A percentile compares a stretch with the other conserved stretches of the same genome.
Evolutionary conservation across 768 basidiomycete species (phyloP).

Genomic region (Termitomyces titanicus): DNA sequence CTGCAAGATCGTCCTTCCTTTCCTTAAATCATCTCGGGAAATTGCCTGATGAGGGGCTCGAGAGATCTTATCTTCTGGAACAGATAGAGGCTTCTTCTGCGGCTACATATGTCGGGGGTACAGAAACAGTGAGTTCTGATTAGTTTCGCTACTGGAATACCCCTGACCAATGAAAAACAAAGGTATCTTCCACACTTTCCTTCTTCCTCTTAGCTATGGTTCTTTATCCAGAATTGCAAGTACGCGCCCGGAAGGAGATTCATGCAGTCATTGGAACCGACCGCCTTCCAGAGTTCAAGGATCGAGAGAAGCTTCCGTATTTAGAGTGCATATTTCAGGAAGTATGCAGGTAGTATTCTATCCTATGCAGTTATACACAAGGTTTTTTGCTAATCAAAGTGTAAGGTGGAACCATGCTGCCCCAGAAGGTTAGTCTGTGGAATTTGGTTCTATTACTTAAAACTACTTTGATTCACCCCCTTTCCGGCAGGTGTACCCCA

Average conservation of each 20-base stretch:
- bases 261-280: constrained; percentile 30
- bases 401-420: constrained; percentile 17
- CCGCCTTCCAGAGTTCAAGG: constrained; percentile 31
- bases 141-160: neutral
- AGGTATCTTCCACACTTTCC: constrained; percentile 18
- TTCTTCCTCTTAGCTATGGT: constrained; percentile 37
- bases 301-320: constrained; percentile 29
- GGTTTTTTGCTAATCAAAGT: neutral
- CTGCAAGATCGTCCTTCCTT: neutral
- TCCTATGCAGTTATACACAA: neutral
- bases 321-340: constrained; percentile 30
- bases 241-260: constrained; percentile 36
- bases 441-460: neutral
- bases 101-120: constrained; percentile 23
- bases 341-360: constrained; percentile 2
- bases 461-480: neutral
- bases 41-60: neutral
- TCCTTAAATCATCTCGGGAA: neutral
- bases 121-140: constrained; percentile 27
- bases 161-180: no score
- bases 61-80: neutral
- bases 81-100: constrained; percentile 16
- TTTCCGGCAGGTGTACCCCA: neutral
- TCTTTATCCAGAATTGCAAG: constrained; percentile 29
- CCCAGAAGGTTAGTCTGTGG: constrained; percentile 16